phyloP scores from a whole-genome alignment of 371 early-diverging fungal genomes.

The Actinomortierella ambigua region DNA sequence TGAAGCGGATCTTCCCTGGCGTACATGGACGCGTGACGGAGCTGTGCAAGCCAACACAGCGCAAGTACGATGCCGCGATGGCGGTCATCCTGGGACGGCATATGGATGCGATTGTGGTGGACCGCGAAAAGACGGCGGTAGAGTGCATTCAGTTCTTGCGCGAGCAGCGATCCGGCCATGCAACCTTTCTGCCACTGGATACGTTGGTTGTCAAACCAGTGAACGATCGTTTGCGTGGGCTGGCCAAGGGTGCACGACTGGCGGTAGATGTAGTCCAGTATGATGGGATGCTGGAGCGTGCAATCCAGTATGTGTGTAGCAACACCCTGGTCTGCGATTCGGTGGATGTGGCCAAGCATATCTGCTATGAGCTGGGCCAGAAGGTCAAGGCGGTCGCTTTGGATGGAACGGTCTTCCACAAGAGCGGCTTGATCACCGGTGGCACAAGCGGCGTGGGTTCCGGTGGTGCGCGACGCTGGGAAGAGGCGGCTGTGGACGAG shows the following conservation, averaged over 20 bases:
- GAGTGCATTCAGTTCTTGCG: slow-evolving; percentile 85
- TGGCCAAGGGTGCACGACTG: slow-evolving; percentile 78
- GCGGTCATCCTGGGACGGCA: slow-evolving; percentile 78
- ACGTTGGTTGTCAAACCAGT: slow-evolving; percentile 73
- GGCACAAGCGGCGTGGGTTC: slow-evolving; percentile 55
- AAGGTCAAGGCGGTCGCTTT: slow-evolving; percentile 92
- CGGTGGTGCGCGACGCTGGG: slow-evolving; percentile 74
- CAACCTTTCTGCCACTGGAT: slow-evolving; percentile 95
- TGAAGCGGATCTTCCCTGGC: slow-evolving; percentile 86
- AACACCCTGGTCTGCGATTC: slow-evolving; percentile 90
- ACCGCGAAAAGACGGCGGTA: slow-evolving; percentile 75
- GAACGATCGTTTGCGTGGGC: slow-evolving; percentile 81
- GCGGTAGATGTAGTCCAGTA: slow-evolving; percentile 91
- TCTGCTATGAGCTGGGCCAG: slow-evolving; percentile 80
- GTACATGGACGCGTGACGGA: slow-evolving; percentile 94
- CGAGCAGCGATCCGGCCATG: slow-evolving; percentile 91
- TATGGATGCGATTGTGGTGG: slow-evolving; percentile 84
- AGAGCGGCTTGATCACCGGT: slow-evolving; percentile 96
- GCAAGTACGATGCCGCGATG: slow-evolving; percentile 91
- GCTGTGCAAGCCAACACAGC: slow-evolving; percentile 90
- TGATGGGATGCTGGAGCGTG: slow-evolving; percentile 77
- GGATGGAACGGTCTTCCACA: slow-evolving; percentile 95
- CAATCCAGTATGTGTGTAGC: slow-evolving; percentile 89
- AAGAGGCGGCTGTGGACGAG: slow-evolving; percentile 83
- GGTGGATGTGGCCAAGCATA: slow-evolving; percentile 80